Evolutionary conservation across 78 protist genomes (phyloP).

Genomic region (Protostelium mycophagum): DNA sequence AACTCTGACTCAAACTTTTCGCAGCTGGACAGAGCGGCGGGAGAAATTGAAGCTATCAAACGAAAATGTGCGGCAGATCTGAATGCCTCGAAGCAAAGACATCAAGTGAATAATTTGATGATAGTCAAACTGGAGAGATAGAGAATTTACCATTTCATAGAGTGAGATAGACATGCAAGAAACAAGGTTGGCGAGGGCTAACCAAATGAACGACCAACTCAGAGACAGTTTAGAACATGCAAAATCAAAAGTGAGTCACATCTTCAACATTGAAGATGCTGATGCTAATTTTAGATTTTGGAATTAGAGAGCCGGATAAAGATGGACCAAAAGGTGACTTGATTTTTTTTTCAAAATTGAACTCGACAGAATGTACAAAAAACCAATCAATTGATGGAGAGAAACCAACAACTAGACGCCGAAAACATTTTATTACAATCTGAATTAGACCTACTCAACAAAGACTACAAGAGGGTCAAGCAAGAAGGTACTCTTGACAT

Average conservation of each 20-base stretch:
- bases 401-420: background rate
- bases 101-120: background rate
- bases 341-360: no score
- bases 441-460: background rate
- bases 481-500: no score
- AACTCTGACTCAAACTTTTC: background rate
- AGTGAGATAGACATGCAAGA: background rate
- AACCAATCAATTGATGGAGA: background rate
- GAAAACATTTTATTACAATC: background rate
- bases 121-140: no score
- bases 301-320: background rate
- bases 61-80: background rate
- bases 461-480: background rate
- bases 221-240: background rate
- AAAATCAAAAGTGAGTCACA: no score
- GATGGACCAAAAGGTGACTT: background rate
- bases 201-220: background rate
- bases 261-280: no score
- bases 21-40: background rate
- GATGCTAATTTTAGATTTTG: background rate
- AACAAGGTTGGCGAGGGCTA: background rate
- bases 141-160: no score
- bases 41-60: background rate
- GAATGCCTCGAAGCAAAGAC: background rate
- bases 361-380: no score